Evolutionary conservation across 163 green algal species (phyloP).

Genomic region (Scenedesmus sp.): DNA sequence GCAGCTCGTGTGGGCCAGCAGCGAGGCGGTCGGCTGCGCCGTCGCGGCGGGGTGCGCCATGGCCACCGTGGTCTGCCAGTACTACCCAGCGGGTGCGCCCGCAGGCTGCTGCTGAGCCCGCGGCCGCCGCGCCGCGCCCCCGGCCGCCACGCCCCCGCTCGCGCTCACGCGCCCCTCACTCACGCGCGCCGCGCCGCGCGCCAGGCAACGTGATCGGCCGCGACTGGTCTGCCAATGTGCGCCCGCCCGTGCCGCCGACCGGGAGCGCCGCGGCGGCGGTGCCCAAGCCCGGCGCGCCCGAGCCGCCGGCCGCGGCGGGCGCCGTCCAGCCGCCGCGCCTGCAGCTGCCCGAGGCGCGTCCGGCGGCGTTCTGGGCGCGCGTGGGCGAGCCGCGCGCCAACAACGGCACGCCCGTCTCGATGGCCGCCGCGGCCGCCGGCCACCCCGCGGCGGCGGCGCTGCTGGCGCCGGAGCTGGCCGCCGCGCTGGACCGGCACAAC

Average conservation of each 20-base stretch:
- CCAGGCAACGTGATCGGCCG: constrained; percentile 2
- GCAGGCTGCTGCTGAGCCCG: not conserved
- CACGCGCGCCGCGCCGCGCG: too few relatives aligned
- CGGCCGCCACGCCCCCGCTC: too few relatives aligned
- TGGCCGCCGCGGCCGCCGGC: not conserved
- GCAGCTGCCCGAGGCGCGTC: too few relatives aligned
- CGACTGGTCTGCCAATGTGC: constrained; percentile 3
- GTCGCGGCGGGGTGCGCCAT: constrained; percentile 8
- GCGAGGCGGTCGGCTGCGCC: constrained; percentile 18
- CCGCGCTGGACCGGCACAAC: constrained; percentile 36
- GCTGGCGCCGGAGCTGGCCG: constrained; percentile 34
- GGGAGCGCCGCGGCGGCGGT: not conserved
- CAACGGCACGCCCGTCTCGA: not conserved
- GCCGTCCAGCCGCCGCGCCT: not conserved
- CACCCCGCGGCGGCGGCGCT: constrained; percentile 7
- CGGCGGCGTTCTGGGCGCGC: not conserved
- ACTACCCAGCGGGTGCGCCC: constrained; percentile 19
- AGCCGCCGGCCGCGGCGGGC: not conserved
- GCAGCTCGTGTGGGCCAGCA: constrained; percentile 54
- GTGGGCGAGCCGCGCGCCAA: not conserved
- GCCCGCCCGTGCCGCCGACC: not conserved
- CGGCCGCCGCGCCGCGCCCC: too few relatives aligned
- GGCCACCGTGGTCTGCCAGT: constrained; percentile 18
- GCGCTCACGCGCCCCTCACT: too few relatives aligned
- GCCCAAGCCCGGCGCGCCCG: not conserved